Conservation (phyloP, 1,139 yeast species). For the Pichia cactophila region DNA sequence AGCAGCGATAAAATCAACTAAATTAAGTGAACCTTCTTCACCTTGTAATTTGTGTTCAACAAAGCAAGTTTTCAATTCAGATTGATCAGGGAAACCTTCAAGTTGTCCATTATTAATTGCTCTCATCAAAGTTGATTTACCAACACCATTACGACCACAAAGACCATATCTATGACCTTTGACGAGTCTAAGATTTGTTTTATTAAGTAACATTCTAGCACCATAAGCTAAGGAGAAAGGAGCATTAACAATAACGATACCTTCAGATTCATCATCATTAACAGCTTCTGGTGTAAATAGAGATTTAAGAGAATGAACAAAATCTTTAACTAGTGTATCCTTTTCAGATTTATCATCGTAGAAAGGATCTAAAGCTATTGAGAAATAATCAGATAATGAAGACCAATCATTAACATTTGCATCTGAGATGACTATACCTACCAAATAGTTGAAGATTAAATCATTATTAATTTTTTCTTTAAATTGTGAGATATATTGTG, state of each 20-base stretch:
- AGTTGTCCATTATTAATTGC: conserved; percentile 95
- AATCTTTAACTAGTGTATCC: conserved; percentile 33
- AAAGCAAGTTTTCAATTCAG: conserved; percentile 84
- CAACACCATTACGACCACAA: conserved; percentile 98
- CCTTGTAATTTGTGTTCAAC: conserved; percentile 98
- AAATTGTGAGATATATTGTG: conserved; percentile 36
- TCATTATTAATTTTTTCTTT: conserved; percentile 33
- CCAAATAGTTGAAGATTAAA: conserved; percentile 42
- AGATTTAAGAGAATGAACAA: conserved; percentile 50
- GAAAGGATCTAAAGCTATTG: conserved; percentile 34
- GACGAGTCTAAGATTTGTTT: conserved; percentile 75
- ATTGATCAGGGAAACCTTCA: conserved; percentile 94
- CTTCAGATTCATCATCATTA: conserved; percentile 53
- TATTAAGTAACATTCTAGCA: conserved; percentile 91
- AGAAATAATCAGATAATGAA: conserved; percentile 52
- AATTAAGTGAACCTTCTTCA: conserved; percentile 83
- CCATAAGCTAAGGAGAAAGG: conserved; percentile 96
- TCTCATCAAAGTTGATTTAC: conserved; percentile 95
- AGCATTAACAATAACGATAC: conserved; percentile 84
- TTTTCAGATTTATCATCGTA: conserved; percentile 32
- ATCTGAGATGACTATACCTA: conserved; percentile 53
- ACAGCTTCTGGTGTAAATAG: conserved; percentile 62
- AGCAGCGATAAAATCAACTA: conserved; percentile 81
- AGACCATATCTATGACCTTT: conserved; percentile 97
- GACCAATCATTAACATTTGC: conserved; percentile 92